Conservation (phyloP, 805 yeast genomes). For the Scheffersomyces lignosus region DNA sequence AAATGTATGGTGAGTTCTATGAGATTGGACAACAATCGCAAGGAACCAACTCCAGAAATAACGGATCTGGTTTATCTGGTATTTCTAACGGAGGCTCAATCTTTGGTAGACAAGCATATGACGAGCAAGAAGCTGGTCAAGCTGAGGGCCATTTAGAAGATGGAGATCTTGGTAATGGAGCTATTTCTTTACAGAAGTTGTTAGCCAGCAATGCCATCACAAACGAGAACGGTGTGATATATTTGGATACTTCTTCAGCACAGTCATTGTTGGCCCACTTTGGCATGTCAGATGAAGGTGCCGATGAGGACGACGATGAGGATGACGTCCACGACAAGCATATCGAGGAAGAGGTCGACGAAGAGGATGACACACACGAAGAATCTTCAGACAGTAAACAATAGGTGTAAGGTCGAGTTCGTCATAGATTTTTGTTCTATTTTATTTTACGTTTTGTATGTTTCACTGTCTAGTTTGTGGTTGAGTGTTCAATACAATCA, state of each 20-base stretch:
- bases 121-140: conserved; percentile 13
- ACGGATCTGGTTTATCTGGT: conserved; percentile 10
- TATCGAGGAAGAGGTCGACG: conserved; percentile 32
- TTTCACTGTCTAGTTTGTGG: background rate
- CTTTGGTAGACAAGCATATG: conserved; percentile 12
- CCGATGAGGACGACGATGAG: conserved; percentile 29
- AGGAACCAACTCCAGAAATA: conserved; percentile 9
- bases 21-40: conserved; percentile 47
- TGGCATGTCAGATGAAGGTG: conserved; percentile 29
- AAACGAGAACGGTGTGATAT: conserved; percentile 63
- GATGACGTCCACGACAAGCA: conserved; percentile 28
- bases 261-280: conserved; percentile 61
- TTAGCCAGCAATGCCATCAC: conserved; percentile 51
- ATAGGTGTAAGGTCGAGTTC: conserved; percentile 9
- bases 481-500: background rate
- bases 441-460: background rate
- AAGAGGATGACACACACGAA: conserved; percentile 22
- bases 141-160: conserved; percentile 12
- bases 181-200: conserved; percentile 44
- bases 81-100: conserved; percentile 8
- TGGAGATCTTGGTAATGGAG: conserved; percentile 28
- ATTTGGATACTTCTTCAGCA: conserved; percentile 61
- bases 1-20: conserved; percentile 48
- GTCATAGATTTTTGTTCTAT: background rate
- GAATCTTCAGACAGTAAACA: conserved; percentile 3